phyloP scores from a whole-genome alignment of 1,284 basidiomycete species.

The Cerioporus squamosus region DNA sequence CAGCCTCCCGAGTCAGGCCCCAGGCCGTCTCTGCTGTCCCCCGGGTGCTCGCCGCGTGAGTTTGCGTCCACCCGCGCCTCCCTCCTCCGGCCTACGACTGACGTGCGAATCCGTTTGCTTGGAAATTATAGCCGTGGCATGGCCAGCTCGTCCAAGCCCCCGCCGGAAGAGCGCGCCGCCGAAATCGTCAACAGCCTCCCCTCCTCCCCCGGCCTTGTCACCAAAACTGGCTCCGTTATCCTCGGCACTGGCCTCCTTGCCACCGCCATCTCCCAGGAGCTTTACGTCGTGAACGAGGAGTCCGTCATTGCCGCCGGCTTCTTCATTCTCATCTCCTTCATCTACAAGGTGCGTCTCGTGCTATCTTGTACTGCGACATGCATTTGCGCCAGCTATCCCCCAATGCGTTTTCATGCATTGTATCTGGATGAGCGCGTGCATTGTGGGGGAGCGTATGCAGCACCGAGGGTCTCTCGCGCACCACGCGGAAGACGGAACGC shows the following conservation, averaged over 20 bases:
- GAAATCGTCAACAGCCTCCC: slow-evolving; percentile 93
- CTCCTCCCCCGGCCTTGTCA: slow-evolving; percentile 86
- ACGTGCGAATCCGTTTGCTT: not conserved
- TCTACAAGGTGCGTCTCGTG: slow-evolving; percentile 70
- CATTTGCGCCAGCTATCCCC: not conserved
- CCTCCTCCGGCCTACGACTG: not conserved
- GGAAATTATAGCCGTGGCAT: slow-evolving; percentile 58
- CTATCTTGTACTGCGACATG: too few relatives aligned
- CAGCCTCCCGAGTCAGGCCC: slow-evolving; percentile 52
- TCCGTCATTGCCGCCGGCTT: slow-evolving; percentile 84
- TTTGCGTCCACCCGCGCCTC: slow-evolving; percentile 21
- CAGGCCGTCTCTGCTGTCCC: slow-evolving; percentile 57
- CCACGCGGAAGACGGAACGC: too few relatives aligned
- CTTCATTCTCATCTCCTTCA: slow-evolving; percentile 85
- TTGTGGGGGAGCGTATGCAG: too few relatives aligned
- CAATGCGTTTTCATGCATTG: not conserved
- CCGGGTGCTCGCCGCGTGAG: slow-evolving; percentile 61
- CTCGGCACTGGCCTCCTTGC: slow-evolving; percentile 91
- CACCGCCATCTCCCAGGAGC: slow-evolving; percentile 95
- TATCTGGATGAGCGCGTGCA: too few relatives aligned
- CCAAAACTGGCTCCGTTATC: slow-evolving; percentile 93
- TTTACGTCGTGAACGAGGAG: slow-evolving; percentile 98
- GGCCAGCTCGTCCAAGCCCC: slow-evolving; percentile 61
- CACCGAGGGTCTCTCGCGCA: not conserved
- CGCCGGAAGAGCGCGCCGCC: slow-evolving; percentile 85